phyloP scores from a whole-genome alignment of 1,139 yeast genomes.

The Citeromyces hawaiiensis region DNA sequence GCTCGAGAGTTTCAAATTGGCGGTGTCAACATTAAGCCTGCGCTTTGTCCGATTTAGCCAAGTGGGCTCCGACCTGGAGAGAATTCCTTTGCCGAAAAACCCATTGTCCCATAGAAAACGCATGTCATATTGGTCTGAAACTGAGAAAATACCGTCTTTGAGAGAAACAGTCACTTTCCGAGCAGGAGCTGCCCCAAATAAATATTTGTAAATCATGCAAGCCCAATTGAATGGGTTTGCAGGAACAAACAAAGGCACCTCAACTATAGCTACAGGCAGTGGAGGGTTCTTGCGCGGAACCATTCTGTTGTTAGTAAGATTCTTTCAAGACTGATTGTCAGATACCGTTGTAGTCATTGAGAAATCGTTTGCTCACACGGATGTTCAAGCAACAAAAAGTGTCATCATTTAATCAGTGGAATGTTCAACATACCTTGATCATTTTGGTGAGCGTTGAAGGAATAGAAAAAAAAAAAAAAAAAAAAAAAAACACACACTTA shows the following conservation, averaged over 20 bases:
- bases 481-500: background rate
- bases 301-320: slow-evolving; percentile 17
- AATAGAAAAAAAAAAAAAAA: background rate
- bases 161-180: background rate
- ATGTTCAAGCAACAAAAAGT: slow-evolving; percentile 38
- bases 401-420: slow-evolving; percentile 2
- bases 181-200: slow-evolving; percentile 6
- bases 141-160: slow-evolving; percentile 26
- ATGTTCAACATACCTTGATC: background rate
- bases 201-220: slow-evolving; percentile 23
- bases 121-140: slow-evolving; percentile 33
- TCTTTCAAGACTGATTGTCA: slow-evolving; percentile 26
- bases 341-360: slow-evolving; percentile 99
- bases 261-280: slow-evolving; percentile 9
- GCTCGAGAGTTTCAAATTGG: slow-evolving; percentile 23
- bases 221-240: slow-evolving; percentile 55
- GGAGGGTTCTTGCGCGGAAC: slow-evolving; percentile 12
- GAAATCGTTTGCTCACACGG: slow-evolving; percentile 67
- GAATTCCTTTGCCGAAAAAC: slow-evolving; percentile 85
- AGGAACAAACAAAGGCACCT: slow-evolving; percentile 31
- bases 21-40: slow-evolving; percentile 23
- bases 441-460: slow-evolving; percentile 1
- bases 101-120: slow-evolving; percentile 70
- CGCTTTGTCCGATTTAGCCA: slow-evolving; percentile 62
- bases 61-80: slow-evolving; percentile 86